These are phyloP conservation scores for Parastagonospora avenae DNA, from an alignment of 2,329 filamentous ascomycete genomes.

Conservation along the genomic window DNA sequence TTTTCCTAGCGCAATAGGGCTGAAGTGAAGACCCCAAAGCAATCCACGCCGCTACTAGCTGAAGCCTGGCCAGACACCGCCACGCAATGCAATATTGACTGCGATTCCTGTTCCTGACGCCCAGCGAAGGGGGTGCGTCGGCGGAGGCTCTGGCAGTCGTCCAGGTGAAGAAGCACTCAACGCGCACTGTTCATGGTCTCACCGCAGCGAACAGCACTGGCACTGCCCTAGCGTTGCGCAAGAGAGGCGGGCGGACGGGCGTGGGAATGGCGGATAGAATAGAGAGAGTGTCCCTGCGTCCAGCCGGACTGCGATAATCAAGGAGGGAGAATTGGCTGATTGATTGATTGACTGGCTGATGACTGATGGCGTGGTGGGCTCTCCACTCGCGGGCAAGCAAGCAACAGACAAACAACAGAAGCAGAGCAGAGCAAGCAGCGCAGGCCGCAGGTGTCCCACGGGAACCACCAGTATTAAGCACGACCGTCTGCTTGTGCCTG, in stretches of 20 bases:
- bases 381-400: slow-evolving; percentile 3
- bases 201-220: slow-evolving; percentile 26
- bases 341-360: neutral
- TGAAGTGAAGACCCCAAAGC: slow-evolving; percentile 2
- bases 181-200: slow-evolving; percentile 33
- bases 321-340: neutral
- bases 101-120: neutral
- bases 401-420: slow-evolving; percentile 14
- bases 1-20: slow-evolving; percentile 5
- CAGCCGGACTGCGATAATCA: neutral
- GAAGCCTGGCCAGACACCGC: slow-evolving; percentile 25
- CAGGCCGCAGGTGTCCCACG: slow-evolving; percentile 4
- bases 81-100: slow-evolving; percentile 18
- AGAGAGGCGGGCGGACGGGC: neutral
- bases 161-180: slow-evolving; percentile 1
- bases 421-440: slow-evolving; percentile 3
- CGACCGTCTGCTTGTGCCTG: slow-evolving; percentile 21
- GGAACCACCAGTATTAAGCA: slow-evolving; percentile 42
- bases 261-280: neutral
- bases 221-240: slow-evolving; percentile 25
- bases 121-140: slow-evolving; percentile 1
- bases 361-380: neutral
- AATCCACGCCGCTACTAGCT: slow-evolving; percentile 7
- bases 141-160: neutral
- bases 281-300: slow-evolving; percentile 3